Conservation (phyloP, 495 filamentous ascomycete genomes). For the Parathielavia appendiculata region DNA sequence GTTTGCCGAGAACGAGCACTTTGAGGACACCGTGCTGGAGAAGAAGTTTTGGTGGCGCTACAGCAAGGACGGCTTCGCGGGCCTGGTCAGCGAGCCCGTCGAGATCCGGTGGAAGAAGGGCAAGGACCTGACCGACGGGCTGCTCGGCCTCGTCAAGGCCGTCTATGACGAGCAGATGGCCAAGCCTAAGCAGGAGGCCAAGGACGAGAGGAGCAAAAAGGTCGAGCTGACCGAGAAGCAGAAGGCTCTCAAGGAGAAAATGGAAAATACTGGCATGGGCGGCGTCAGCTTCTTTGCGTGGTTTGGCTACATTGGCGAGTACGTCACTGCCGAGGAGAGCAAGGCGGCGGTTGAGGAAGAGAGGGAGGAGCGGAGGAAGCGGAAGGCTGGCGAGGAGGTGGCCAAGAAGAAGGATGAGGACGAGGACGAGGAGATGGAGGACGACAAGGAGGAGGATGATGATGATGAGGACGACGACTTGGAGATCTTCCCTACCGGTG, state of each 20-base stretch:
- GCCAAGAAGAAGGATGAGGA: conserved; percentile 48
- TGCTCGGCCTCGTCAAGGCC: conserved; percentile 64
- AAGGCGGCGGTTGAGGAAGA: conserved; percentile 53
- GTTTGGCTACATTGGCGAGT: conserved; percentile 70
- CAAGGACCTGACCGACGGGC: conserved; percentile 74
- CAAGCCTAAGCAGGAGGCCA: conserved; percentile 29
- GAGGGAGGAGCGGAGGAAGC: conserved; percentile 51
- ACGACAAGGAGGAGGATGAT: conserved; percentile 52
- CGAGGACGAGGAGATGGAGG: conserved; percentile 38
- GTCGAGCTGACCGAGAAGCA: conserved; percentile 44
- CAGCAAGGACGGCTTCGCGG: conserved; percentile 58
- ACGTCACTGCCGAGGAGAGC: conserved; percentile 65
- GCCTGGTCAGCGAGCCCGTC: conserved; percentile 79
- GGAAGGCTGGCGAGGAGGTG: conserved; percentile 51
- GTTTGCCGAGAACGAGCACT: conserved; percentile 66
- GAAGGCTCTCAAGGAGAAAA: conserved; percentile 46
- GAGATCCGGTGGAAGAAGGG: conserved; percentile 81
- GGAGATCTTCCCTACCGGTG: conserved; percentile 77
- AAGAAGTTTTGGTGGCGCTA: conserved; percentile 86
- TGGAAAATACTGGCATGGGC: conserved; percentile 53
- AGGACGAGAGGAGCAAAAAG: conserved; percentile 44
- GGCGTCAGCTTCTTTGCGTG: conserved; percentile 77
- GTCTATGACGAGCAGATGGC: conserved; percentile 62
- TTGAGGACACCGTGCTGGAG: conserved; percentile 66
- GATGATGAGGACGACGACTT: conserved; percentile 50